Evolutionary conservation across 2,329 filamentous ascomycete species (phyloP), one percentile per base, ranked within the genome.

Genomic region (Botryosphaeria dothidea): DNA sequence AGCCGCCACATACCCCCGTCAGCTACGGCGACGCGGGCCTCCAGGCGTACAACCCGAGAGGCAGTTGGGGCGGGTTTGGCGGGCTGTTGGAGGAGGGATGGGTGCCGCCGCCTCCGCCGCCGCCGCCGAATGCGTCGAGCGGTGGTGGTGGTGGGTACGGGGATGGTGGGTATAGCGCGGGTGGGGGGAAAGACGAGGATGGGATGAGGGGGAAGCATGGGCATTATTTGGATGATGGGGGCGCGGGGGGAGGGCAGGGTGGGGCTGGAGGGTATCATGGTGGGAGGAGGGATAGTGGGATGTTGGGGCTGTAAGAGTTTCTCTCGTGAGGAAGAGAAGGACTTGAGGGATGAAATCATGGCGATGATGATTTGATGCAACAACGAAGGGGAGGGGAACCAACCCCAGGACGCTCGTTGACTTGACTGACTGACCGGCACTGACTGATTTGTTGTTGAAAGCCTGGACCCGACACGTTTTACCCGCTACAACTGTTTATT

Each of bases 211-310:
- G 60, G 17, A 51, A 52, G 61, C 34, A 45, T n/a, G 46, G 46
- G 31, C 38, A 36, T n/a, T 61, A 48, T 36, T 17, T 61, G 57
- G 57, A 61, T 9, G 57, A 61, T 27, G 31, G 27, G 17, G 29
- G n/a, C 6, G 36, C 27, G 19, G 46, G 43, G 3, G 58, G 19
- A 5, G 34, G 58, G 4, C 19, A n/a, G 27, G 45, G 45, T 25
- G 61, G 49, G 9, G 62, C 34, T 4, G 48, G 48, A 4, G 45
- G 23, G 17, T 52, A 57, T 38, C 27, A 27, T 13, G 36, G 45
- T 2, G 62, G 62, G 31, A 43, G 63, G 27, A 65, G 63, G 45
- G 63, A 65, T 21, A 65, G 63, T 29, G 63, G 63, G 45, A 65
- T 65, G 63, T 57, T 65, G 31, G 63, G 63, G 46, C 13, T 65